Conservation (phyloP, 2,329 filamentous ascomycete species). For the Triangularia verruculosa region DNA sequence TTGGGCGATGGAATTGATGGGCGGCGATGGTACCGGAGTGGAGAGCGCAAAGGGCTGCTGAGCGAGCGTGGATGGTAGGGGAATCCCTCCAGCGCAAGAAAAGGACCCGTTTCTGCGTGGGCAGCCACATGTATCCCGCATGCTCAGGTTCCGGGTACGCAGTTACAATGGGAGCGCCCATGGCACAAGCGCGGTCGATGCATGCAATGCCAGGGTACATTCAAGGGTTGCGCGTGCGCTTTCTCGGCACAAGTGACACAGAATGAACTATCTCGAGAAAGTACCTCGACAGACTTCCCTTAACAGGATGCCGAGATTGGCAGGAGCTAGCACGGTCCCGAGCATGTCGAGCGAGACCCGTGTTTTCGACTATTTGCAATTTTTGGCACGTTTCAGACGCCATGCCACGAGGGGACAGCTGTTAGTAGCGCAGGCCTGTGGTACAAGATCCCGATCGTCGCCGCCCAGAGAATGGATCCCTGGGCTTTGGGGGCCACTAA, state of each 20-base stretch:
- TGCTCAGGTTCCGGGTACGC: conserved; percentile 16
- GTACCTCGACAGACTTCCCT: conserved; percentile 1
- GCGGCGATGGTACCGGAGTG: neutral
- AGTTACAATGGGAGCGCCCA: conserved; percentile 9
- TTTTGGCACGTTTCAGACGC: neutral
- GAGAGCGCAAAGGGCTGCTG: conserved; percentile 1
- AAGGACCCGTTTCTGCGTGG: conserved; percentile 14
- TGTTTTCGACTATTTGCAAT: neutral
- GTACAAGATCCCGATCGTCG: conserved; percentile 3
- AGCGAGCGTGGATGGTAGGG: neutral
- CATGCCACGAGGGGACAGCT: neutral
- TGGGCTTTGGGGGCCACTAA: neutral
- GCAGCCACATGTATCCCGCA: conserved; percentile 19
- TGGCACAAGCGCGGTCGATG: conserved; percentile 9
- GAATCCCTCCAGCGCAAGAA: conserved; percentile 9
- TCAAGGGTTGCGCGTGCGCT: conserved; percentile 6
- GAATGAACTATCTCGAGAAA: neutral
- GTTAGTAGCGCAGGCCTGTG: neutral
- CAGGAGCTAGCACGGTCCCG: conserved; percentile 15
- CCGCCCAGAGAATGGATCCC: neutral
- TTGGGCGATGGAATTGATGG: conserved; percentile 13
- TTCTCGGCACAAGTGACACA: conserved; percentile 10
- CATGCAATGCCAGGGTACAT: conserved; percentile 6
- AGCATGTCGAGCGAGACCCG: neutral
- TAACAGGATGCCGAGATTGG: conserved; percentile 21